Conservation (phyloP, 2,329 filamentous ascomycete species). For the Penicillium polonicum region DNA sequence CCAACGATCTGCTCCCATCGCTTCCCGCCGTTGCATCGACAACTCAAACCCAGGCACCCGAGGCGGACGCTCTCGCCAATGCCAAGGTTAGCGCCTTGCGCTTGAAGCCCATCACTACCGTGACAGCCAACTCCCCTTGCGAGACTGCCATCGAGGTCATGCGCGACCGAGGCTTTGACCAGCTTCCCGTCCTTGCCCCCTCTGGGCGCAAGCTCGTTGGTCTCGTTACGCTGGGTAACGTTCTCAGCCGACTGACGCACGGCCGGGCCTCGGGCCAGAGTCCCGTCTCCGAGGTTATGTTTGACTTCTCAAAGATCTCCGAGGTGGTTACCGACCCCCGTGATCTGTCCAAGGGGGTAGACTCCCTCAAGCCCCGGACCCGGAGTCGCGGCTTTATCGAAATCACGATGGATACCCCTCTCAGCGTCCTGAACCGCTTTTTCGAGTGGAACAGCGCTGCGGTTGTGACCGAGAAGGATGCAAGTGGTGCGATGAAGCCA, state of each 20-base stretch:
- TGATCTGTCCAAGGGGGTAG: slow-evolving; percentile 51
- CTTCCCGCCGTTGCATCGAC: slow-evolving; percentile 48
- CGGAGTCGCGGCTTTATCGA: slow-evolving; percentile 77
- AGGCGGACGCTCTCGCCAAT: slow-evolving; percentile 68
- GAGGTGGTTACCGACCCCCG: slow-evolving; percentile 89
- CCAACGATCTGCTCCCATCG: slow-evolving; percentile 81
- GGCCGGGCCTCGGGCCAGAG: slow-evolving; percentile 73
- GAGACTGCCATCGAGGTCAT: slow-evolving; percentile 93
- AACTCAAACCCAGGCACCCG: slow-evolving; percentile 28
- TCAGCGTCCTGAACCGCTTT: slow-evolving; percentile 82
- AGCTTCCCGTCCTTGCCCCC: slow-evolving; percentile 81
- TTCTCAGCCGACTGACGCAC: slow-evolving; percentile 84
- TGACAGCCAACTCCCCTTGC: slow-evolving; percentile 69
- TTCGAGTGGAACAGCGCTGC: slow-evolving; percentile 98
- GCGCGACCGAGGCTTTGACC: slow-evolving; percentile 97
- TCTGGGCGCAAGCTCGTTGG: slow-evolving; percentile 75
- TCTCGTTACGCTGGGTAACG: slow-evolving; percentile 89
- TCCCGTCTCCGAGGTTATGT: slow-evolving; percentile 88
- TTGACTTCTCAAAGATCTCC: slow-evolving; percentile 83
- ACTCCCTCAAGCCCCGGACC: slow-evolving; percentile 35
- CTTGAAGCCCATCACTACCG: slow-evolving; percentile 89
- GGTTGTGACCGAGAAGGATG: slow-evolving; percentile 78
- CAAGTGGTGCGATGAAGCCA: slow-evolving; percentile 66
- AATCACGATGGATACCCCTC: slow-evolving; percentile 85
- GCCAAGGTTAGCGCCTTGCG: slow-evolving; percentile 80